Conservation (phyloP, 106 monocot species). For the Dendrobium officinale region DNA sequence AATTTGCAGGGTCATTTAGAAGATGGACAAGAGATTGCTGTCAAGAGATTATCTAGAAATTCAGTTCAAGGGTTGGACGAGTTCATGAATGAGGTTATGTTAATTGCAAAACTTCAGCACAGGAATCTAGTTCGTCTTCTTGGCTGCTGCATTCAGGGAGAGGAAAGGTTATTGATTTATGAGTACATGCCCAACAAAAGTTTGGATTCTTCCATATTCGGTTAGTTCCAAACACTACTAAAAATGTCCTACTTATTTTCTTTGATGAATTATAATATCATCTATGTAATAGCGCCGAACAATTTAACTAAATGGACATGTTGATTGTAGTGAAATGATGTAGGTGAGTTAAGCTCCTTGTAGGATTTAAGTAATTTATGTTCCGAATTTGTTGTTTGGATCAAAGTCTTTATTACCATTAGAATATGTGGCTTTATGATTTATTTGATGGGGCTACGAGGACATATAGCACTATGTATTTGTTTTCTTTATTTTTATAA, state of each 20-base stretch:
- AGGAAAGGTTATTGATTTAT: slow-evolving; percentile 20
- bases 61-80: slow-evolving; percentile 18
- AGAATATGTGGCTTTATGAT: no score
- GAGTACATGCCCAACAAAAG: slow-evolving; percentile 26
- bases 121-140: slow-evolving; percentile 23
- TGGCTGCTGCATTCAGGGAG: slow-evolving; percentile 21
- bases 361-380: no score
- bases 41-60: slow-evolving; percentile 19
- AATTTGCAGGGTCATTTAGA: slow-evolving; percentile 9
- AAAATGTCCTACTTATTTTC: neutral
- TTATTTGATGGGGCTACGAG: no score
- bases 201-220: slow-evolving; percentile 19
- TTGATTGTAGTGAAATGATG: no score
- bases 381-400: no score
- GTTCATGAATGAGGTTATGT: slow-evolving; percentile 22
- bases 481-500: no score
- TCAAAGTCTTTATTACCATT: no score
- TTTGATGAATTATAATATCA: neutral
- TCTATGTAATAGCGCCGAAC: no score
- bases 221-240: slow-evolving; percentile 1
- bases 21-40: slow-evolving; percentile 26
- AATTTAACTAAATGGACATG: no score
- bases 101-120: slow-evolving; percentile 28
- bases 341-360: no score
- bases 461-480: no score